Base-by-base conservation (phyloP, 192 early-diverging fungal species). In the Coemansia sp. region DNA sequence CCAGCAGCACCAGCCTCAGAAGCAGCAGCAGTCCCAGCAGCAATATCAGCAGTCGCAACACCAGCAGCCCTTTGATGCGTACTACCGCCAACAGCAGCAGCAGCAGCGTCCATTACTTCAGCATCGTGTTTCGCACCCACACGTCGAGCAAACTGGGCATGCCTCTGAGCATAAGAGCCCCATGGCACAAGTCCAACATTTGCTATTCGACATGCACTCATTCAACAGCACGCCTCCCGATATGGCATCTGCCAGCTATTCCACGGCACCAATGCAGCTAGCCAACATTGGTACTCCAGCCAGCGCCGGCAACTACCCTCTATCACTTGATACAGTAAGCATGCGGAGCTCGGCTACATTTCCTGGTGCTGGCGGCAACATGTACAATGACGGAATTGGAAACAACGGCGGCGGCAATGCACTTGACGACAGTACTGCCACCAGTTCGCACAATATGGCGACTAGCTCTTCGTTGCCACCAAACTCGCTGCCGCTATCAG, bases 161-260 rank as follows among this genome's bases (percentile, higher is more conserved):
- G 10, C 24, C 3, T 8, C 60, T 4, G 64, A 76, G 9, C 47
- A 59, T 20, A 65, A 71, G 45, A 40, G 35, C 11, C 22, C 61
- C 9, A 6, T 58, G 14, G 0, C 60, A 1, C 63, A 67, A 15
- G 39, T 64, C 8, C 57, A 70, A 7, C 9, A 51, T 7, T 56
- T 76, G 11, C 54, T 77, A 60, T 71, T 71, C 53, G 75, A 77
- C 40, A 71, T 77, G 41, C 42, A 65, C n/a, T 43, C 64, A 2
- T 51, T 72, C 8, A 61, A 43, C 49, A 60, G 35, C 59, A 49
- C 22, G 8, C 39, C 27, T 11, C 27, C 70, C 8, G 63, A 72
- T 40, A 43, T 39, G 9, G 31, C 40, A 19, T 40, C 68, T 8
- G 6, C 42, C 11, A 25, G 27, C 22, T 45, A 64, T 17, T 20